These are phyloP conservation scores for Solanum corneliomulleri DNA, from an alignment of 257 asterid species.

Conservation along the genomic window DNA sequence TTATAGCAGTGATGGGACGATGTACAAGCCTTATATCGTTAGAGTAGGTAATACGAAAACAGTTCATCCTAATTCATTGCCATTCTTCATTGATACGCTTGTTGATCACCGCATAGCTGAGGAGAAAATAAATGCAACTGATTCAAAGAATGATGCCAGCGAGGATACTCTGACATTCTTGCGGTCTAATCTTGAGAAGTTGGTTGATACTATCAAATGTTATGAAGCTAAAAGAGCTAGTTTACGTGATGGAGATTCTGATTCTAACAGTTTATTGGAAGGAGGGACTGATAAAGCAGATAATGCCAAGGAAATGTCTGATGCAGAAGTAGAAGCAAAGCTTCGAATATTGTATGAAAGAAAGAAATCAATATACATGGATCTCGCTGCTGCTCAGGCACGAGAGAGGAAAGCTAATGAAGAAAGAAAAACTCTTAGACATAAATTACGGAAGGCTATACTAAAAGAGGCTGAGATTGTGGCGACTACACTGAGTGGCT, in stretches of 20 bases:
- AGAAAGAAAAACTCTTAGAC: constrained; percentile 72
- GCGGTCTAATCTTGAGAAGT: constrained; percentile 72
- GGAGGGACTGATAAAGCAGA: constrained; percentile 27
- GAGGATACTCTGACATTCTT: constrained; percentile 35
- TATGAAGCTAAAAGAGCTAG: constrained; percentile 77
- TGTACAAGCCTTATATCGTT: constrained; percentile 80
- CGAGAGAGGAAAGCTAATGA: constrained; percentile 70
- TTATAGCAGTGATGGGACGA: constrained; percentile 59
- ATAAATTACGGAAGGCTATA: constrained; percentile 67
- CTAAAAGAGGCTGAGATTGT: constrained; percentile 94
- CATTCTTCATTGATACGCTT: constrained; percentile 83
- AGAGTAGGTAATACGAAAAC: constrained; percentile 94
- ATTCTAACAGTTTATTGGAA: constrained; percentile 25
- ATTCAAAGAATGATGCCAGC: constrained; percentile 27
- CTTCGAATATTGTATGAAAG: constrained; percentile 58
- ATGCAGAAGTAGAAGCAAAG: constrained; percentile 61
- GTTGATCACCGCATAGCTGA: constrained; percentile 70
- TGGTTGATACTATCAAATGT: constrained; percentile 69
- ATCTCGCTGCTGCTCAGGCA: constrained; percentile 68
- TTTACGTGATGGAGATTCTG: constrained; percentile 45
- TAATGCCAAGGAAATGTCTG: constrained; percentile 45
- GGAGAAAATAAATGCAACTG: constrained; percentile 37
- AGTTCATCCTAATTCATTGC: constrained; percentile 78
- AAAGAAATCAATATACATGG: constrained; percentile 57
- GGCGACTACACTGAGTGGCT: constrained; percentile 94